Base-by-base conservation (phyloP, 202 grass and related monocot species). In the Bolboschoenoplectus hybrid region DNA sequence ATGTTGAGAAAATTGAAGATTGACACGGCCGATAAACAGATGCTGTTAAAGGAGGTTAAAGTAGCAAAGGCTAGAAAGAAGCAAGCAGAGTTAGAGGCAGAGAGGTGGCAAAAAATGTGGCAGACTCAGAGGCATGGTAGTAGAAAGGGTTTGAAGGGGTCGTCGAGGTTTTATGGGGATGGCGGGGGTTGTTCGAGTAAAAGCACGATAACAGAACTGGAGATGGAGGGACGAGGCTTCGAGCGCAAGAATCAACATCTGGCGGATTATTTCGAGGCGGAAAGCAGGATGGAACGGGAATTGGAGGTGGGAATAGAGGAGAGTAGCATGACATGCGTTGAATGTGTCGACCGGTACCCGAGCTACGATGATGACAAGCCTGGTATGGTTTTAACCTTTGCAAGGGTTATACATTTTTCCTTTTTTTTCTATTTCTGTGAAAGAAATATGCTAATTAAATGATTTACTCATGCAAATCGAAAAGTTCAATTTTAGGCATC, bases 1-100 rank as follows among this genome's bases (percentile, higher is more conserved):
- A 89, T 97, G 92, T 82, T 94, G 82, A 89, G 92, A 56, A 97
- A 97, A 89, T 93, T 91, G 40, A 97, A 92, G 91, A 83, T 94
- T 7, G 92, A 97, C 66, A 88, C 89, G 47, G 88, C 89, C 10
- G 92, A 94, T 80, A 87, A 88, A 80, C 89, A 92, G 79, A 86
- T 89, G 95, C 69, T 94, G 80, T 84, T 94, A 43, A 79, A 92
- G 12, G 92, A 97, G 82, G 86, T 94, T 47, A 92, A 95, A 84
- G 34, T 88, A 83, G 52, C 83, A 67, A 95, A 90, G 66, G 95
- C 84, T 50, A 91, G 85, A 84, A 85, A 89, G 83, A 95, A 88
- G 77, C 95, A 95, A 67, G 89, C 88, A 2, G 92, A 93, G 81
- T 46, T 91, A 19, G 95, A 97, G 81, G 80, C 69, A 56, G 91